These are phyloP conservation scores for Salix suchowensis DNA, from an alignment of 345 rosid genomes.

Conservation along the genomic window DNA sequence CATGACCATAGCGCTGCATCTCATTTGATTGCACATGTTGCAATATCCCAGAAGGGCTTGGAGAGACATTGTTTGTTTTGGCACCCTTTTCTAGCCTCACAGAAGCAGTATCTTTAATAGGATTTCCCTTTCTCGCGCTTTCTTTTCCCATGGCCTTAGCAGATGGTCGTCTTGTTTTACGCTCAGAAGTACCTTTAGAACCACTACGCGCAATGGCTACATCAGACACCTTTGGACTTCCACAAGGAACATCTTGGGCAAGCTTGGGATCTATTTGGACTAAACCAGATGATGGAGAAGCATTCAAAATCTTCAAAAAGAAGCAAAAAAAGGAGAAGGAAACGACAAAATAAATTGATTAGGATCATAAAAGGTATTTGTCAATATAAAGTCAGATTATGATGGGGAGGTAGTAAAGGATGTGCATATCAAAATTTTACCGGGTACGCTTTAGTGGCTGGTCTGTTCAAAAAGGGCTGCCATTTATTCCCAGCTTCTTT, in stretches of 20 bases:
- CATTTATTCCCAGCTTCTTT: constrained; percentile 1
- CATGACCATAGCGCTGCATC: constrained; percentile 48
- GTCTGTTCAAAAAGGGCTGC: constrained; percentile 29
- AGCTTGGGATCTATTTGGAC: constrained; percentile 40
- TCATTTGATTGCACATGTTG: constrained; percentile 58
- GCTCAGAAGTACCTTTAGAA: constrained; percentile 57
- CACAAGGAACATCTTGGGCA: constrained; percentile 30
- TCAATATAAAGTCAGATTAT: not conserved
- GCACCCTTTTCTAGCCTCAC: constrained; percentile 47
- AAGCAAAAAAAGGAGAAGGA: not conserved
- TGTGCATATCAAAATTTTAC: constrained; percentile 23
- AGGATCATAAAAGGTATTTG: not conserved
- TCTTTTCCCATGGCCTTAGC: constrained; percentile 57
- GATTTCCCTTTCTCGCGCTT: constrained; percentile 49
- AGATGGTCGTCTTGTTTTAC: constrained; percentile 64
- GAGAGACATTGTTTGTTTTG: constrained; percentile 36
- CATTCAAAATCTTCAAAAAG: constrained; percentile 50
- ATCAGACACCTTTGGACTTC: constrained; percentile 38
- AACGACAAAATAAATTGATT: constrained; percentile 3
- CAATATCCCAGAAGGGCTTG: constrained; percentile 37
- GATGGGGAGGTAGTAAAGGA: not conserved
- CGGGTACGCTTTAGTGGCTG: constrained; percentile 34
- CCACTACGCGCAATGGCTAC: constrained; percentile 27
- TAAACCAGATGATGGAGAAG: constrained; percentile 46
- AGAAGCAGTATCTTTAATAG: constrained; percentile 40